Evolutionary conservation across 176 grass and related monocot species (phyloP).

Genomic region (Panicum miliaceum): DNA sequence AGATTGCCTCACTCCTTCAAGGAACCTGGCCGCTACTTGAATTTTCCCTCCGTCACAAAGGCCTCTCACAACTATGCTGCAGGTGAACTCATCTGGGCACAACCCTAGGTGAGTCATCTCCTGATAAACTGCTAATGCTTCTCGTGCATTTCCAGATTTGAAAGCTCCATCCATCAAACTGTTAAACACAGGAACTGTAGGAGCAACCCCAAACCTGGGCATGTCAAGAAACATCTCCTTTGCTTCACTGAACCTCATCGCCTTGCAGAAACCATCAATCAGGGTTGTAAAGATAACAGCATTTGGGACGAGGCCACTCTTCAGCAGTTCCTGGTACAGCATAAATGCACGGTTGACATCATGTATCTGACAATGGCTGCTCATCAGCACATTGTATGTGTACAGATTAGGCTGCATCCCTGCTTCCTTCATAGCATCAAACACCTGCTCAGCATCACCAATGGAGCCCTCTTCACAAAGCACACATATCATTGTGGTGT

Average conservation of each 20-base stretch:
- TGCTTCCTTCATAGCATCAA: conserved; percentile 48
- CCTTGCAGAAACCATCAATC: conserved; percentile 54
- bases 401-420: conserved; percentile 52
- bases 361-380: conserved; percentile 38
- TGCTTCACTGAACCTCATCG: conserved; percentile 40
- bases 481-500: conserved; percentile 53
- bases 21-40: conserved; percentile 49
- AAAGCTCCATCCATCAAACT: conserved; percentile 61
- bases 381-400: conserved; percentile 65
- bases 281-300: conserved; percentile 53
- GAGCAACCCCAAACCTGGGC: conserved; percentile 52
- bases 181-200: conserved; percentile 55
- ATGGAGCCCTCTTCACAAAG: conserved; percentile 54
- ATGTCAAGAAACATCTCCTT: conserved; percentile 47
- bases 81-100: conserved; percentile 58
- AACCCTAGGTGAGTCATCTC: conserved; percentile 45
- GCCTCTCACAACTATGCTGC: conserved; percentile 60
- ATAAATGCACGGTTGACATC: conserved; percentile 18
- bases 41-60: conserved; percentile 52
- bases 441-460: conserved; percentile 36
- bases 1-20: conserved; percentile 44
- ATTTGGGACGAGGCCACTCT: conserved; percentile 49
- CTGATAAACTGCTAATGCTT: conserved; percentile 47
- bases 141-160: conserved; percentile 44
- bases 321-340: conserved; percentile 49